Percentiles rank a stretch among this genome's conserved stretches.
Evolutionary conservation across 2,329 filamentous ascomycete genomes (phyloP).

Genomic region (Ceratocystis variospora): DNA sequence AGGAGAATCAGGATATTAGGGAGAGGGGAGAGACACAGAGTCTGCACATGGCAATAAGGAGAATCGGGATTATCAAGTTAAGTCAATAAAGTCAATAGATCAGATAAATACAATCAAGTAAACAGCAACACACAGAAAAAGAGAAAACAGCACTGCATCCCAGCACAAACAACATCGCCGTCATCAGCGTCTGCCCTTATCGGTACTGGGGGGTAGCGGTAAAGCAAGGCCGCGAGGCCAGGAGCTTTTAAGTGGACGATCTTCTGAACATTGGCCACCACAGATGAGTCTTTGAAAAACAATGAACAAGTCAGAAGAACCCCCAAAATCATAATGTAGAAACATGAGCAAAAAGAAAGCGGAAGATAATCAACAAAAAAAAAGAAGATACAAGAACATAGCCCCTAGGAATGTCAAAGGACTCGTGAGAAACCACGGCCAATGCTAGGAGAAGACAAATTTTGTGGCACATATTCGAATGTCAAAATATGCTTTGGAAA

Average conservation of each 20-base stretch:
- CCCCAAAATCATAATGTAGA: constrained; percentile 18
- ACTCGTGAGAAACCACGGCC: background rate
- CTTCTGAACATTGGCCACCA: constrained; percentile 17
- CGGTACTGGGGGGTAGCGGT: background rate
- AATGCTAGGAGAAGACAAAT: background rate
- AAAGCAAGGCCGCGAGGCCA: constrained; percentile 8
- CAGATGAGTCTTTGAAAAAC: constrained; percentile 13
- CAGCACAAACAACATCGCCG: background rate
- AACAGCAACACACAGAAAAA: background rate
- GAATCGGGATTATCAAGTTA: background rate
- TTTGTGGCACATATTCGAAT: background rate
- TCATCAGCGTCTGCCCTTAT: background rate
- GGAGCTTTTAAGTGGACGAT: constrained; percentile 18
- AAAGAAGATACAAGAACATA: constrained; percentile 6
- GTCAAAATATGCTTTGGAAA: background rate
- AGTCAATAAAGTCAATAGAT: background rate
- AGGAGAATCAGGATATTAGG: too few relatives aligned
- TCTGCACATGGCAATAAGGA: background rate
- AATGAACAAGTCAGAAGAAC: constrained; percentile 22
- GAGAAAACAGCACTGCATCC: background rate
- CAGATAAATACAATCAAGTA: background rate
- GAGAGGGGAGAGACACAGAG: background rate
- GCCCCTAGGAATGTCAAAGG: background rate
- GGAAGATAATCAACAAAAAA: constrained; percentile 20
- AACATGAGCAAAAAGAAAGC: constrained; percentile 23